These are phyloP conservation scores for Salmacisia buchloeana DNA, from an alignment of 1,284 basidiomycete genomes.

Conservation along the genomic window DNA sequence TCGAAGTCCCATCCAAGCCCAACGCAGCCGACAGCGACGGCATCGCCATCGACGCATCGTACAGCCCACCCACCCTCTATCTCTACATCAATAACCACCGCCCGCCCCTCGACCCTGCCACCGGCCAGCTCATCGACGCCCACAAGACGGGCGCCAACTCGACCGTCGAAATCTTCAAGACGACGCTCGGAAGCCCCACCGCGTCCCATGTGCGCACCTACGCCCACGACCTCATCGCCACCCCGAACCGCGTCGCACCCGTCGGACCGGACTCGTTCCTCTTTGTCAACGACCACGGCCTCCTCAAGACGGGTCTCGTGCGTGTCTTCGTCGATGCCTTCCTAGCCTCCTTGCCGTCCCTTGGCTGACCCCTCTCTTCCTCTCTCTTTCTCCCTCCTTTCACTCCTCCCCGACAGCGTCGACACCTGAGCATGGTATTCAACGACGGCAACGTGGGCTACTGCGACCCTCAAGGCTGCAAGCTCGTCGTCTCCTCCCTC, in stretches of 20 bases:
- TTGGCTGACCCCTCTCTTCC: neutral
- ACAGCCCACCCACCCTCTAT: constrained; percentile 17
- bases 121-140: constrained; percentile 17
- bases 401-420: neutral
- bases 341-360: neutral
- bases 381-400: neutral
- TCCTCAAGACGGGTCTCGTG: constrained; percentile 20
- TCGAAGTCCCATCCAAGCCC: constrained; percentile 27
- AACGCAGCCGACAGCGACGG: constrained; percentile 15
- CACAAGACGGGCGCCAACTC: constrained; percentile 64
- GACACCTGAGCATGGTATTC: constrained; percentile 19
- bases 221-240: constrained; percentile 57
- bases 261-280: constrained; percentile 36
- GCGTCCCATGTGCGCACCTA: constrained; percentile 62
- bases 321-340: constrained; percentile 10
- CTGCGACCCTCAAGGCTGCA: constrained; percentile 35
- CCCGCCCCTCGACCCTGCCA: constrained; percentile 23
- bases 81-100: constrained; percentile 40
- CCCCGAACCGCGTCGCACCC: constrained; percentile 68
- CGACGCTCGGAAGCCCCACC: constrained; percentile 54
- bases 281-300: constrained; percentile 37
- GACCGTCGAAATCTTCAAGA: constrained; percentile 66
- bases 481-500: constrained; percentile 24
- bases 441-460: constrained; percentile 22
- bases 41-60: neutral